Conservation (phyloP, 106 monocot species). For the Allium sativum region DNA sequence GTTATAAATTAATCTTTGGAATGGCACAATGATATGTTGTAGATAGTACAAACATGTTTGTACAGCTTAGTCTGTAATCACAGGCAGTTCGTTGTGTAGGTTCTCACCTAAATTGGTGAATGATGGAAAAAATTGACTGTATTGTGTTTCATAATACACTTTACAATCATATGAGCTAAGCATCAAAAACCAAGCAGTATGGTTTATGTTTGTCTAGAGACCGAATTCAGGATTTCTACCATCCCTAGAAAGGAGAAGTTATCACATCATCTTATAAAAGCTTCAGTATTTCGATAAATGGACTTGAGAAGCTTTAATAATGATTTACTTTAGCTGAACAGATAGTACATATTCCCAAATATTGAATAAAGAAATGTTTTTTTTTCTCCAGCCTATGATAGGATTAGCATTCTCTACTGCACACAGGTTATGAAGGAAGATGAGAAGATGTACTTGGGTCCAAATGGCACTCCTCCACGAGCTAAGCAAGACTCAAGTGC, state of each 20-base stretch:
- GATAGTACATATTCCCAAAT: background rate
- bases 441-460: slow-evolving; percentile 73
- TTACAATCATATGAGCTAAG: too few relatives aligned
- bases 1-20: background rate
- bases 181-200: too few relatives aligned
- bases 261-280: background rate
- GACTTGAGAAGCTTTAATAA: background rate
- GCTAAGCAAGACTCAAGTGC: slow-evolving; percentile 33
- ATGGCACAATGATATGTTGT: background rate
- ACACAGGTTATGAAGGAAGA: slow-evolving; percentile 36
- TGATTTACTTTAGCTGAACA: background rate
- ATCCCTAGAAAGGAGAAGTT: background rate
- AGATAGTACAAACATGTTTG: background rate
- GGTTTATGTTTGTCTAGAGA: too few relatives aligned
- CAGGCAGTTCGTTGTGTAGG: too few relatives aligned
- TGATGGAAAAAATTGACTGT: too few relatives aligned
- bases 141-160: too few relatives aligned
- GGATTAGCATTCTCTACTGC: background rate
- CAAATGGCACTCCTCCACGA: slow-evolving; percentile 75
- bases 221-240: too few relatives aligned
- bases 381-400: background rate
- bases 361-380: background rate
- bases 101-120: too few relatives aligned
- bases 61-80: too few relatives aligned
- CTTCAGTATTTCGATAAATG: background rate